A percentile compares a stretch with the other conserved stretches of the same genome.
These are phyloP conservation scores for Trichophyton rubrum DNA, from an alignment of 2,329 filamentous ascomycete genomes.

Conservation along the genomic window DNA sequence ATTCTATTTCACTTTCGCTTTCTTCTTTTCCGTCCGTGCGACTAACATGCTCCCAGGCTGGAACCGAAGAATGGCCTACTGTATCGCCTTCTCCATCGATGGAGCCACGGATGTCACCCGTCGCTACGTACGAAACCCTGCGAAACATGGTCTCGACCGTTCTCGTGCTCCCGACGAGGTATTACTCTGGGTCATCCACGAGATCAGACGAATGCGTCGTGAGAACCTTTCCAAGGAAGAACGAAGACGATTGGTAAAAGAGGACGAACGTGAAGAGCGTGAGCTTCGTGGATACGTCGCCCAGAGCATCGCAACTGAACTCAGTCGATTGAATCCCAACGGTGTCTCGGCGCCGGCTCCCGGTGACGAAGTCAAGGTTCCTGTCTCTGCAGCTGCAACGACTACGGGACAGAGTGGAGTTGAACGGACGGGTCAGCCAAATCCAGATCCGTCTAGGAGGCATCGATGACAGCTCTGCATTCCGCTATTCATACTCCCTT, in stretches of 20 bases:
- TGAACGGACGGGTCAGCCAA: constrained; percentile 21
- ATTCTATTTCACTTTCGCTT: constrained; percentile 6
- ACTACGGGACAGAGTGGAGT: constrained; percentile 23
- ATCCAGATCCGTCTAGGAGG: constrained; percentile 23
- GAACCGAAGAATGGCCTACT: constrained; percentile 94
- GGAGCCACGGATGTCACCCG: constrained; percentile 58
- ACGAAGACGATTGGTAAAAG: constrained; percentile 39
- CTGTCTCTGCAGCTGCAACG: constrained; percentile 13
- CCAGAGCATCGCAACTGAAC: constrained; percentile 33
- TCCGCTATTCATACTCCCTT: background rate
- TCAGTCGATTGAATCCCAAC: constrained; percentile 32
- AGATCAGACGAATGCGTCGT: constrained; percentile 75
- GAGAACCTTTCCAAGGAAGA: constrained; percentile 69
- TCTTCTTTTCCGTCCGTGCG: constrained; percentile 6
- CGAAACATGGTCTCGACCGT: constrained; percentile 55
- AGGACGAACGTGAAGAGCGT: constrained; percentile 38
- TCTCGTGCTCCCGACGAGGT: constrained; percentile 78
- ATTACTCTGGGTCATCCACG: constrained; percentile 77
- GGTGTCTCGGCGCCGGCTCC: constrained; percentile 11
- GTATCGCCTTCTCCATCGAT: constrained; percentile 89
- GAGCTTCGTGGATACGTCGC: constrained; percentile 36
- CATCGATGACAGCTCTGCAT: constrained; percentile 19
- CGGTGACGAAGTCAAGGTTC: constrained; percentile 32
- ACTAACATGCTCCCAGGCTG: constrained; percentile 45
- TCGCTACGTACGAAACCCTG: constrained; percentile 45